A percentile compares a stretch with the other conserved stretches of the same genome.
phyloP scores from a whole-genome alignment of 1,284 basidiomycete species.

The Erythrobasidium hasegawianum region DNA sequence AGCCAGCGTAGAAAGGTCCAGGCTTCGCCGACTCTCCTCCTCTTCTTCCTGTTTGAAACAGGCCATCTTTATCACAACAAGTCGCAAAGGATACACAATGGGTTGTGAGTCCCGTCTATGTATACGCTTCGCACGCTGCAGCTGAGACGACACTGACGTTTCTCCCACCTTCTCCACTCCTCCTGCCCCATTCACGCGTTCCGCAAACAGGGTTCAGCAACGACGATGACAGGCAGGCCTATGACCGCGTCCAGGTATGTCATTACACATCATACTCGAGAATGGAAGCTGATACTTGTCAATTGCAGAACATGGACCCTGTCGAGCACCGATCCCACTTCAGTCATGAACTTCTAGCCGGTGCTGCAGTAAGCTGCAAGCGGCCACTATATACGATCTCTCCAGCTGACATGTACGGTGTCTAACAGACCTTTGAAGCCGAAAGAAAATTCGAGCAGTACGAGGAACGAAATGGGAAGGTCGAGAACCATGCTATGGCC shows the following conservation, averaged over 20 bases:
- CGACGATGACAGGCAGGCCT: neutral
- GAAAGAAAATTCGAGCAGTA: neutral
- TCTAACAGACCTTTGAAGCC: neutral
- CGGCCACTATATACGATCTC: too few relatives aligned
- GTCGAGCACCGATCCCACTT: neutral
- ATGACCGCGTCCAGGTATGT: neutral
- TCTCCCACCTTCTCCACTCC: too few relatives aligned
- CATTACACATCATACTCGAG: neutral
- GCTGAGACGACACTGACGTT: too few relatives aligned
- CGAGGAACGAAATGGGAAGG: neutral
- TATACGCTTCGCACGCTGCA: too few relatives aligned
- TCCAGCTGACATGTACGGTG: neutral
- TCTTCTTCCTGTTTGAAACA: too few relatives aligned
- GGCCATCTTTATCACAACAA: too few relatives aligned
- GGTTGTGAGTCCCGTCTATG: too few relatives aligned
- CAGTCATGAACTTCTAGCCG: neutral
- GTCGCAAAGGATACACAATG: too few relatives aligned
- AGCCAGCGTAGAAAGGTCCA: too few relatives aligned
- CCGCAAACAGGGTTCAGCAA: neutral
- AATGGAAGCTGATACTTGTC: neutral
- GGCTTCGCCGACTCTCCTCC: too few relatives aligned
- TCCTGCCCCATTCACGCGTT: too few relatives aligned
- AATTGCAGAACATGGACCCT: neutral
- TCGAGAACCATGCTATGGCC: conserved; percentile 4
- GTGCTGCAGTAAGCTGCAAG: neutral